These are phyloP conservation scores for Candida tropicalis DNA, from an alignment of 1,139 yeast species.

Conservation along the genomic window DNA sequence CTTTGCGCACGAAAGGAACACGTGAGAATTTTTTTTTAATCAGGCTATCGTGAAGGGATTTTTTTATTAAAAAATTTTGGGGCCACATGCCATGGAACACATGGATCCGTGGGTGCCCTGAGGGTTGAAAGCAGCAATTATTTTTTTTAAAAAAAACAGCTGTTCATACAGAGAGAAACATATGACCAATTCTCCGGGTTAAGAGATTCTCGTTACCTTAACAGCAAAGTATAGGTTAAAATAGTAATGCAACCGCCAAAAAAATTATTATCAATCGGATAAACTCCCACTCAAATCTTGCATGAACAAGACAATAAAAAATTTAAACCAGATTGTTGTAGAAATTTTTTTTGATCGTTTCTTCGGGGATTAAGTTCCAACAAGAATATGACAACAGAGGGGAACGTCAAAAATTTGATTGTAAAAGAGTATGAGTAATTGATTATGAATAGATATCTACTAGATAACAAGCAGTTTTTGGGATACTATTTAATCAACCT, in stretches of 20 bases:
- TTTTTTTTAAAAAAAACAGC: slow-evolving; percentile 2
- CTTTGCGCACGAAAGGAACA: no score
- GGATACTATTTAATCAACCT: not conserved
- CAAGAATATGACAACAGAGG: not conserved
- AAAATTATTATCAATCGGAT: no score
- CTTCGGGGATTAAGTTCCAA: not conserved
- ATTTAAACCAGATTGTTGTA: no score
- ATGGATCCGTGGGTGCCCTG: no score
- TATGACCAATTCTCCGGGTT: not conserved
- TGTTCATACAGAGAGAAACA: not conserved
- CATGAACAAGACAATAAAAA: not conserved
- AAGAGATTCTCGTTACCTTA: no score
- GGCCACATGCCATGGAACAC: no score
- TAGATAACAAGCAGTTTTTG: not conserved
- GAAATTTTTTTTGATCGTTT: not conserved
- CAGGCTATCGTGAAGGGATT: no score
- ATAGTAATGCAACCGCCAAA: no score
- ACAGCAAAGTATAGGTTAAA: no score
- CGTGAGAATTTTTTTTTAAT: not conserved
- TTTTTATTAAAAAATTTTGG: no score
- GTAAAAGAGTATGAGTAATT: not conserved
- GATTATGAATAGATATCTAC: not conserved
- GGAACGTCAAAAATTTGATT: not conserved
- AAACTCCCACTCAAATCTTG: no score
- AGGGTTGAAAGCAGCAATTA: no score